phyloP scores from a whole-genome alignment of 129 eudicot species.

The Centrapalus pauciflorus region DNA sequence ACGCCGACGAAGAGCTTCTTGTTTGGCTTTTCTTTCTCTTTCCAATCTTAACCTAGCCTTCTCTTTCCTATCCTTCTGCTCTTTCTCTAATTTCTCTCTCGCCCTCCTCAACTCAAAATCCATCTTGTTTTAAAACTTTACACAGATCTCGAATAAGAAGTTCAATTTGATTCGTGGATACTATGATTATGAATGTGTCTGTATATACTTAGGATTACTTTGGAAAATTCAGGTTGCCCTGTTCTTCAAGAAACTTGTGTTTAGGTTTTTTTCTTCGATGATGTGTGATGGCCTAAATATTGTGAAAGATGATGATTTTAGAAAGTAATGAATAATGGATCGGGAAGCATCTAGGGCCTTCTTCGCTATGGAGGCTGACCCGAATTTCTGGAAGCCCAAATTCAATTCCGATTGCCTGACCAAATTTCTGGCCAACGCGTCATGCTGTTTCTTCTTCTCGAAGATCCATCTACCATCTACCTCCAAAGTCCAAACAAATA shows the following conservation, averaged over 20 bases:
- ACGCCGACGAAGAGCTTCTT: conserved; percentile 63
- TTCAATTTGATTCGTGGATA: not conserved
- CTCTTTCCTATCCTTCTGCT: conserved; percentile 74
- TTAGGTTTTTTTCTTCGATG: not conserved
- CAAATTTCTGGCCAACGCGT: no score
- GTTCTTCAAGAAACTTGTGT: conserved; percentile 28
- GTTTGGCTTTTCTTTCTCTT: conserved; percentile 50
- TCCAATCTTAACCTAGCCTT: conserved; percentile 53
- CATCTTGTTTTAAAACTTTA: conserved; percentile 33
- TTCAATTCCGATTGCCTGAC: no score
- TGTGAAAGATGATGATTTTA: no score
- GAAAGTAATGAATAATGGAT: no score
- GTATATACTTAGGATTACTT: not conserved
- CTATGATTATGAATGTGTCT: not conserved
- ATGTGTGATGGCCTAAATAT: no score
- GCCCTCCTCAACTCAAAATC: conserved; percentile 91
- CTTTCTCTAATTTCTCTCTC: conserved; percentile 79
- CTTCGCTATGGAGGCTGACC: conserved; percentile 4
- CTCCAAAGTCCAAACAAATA: no score
- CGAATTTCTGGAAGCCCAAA: conserved; percentile 29
- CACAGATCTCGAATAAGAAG: not conserved
- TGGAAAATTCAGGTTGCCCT: conserved; percentile 9
- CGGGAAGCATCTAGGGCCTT: conserved; percentile 52
- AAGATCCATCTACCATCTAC: no score
- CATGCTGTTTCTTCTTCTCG: no score